Percentiles rank a stretch among this genome's conserved stretches.
These are phyloP conservation scores for Saururus chinensis DNA, from an alignment of 164 flowering plant genomes.

Conservation along the genomic window DNA sequence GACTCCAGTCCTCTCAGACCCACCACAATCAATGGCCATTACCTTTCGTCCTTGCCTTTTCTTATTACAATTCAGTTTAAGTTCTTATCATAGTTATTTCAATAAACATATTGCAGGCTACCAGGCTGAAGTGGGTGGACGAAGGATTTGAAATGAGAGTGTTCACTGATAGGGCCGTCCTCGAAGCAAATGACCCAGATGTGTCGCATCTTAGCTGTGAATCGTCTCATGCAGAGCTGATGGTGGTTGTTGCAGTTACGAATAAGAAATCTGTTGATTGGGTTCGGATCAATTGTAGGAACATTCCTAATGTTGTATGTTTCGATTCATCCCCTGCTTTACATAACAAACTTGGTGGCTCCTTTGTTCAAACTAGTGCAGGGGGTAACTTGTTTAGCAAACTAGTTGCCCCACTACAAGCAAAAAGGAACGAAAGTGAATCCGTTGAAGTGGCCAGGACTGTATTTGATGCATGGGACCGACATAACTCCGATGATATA, in stretches of 20 bases:
- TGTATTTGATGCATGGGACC: conserved; percentile 76
- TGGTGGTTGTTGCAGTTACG: conserved; percentile 60
- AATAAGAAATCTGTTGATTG: conserved; percentile 47
- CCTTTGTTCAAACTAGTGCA: conserved; percentile 16
- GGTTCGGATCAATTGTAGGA: conserved; percentile 34
- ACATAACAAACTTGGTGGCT: conserved; percentile 64
- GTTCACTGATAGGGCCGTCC: conserved; percentile 29
- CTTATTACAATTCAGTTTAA: too few relatives aligned
- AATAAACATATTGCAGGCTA: conserved; percentile 36
- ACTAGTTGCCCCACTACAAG: conserved; percentile 15
- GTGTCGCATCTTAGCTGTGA: conserved; percentile 20
- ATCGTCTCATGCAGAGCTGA: conserved; percentile 36
- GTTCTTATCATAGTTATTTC: not conserved
- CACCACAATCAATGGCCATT: too few relatives aligned
- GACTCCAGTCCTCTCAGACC: too few relatives aligned
- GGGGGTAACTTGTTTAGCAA: conserved; percentile 29
- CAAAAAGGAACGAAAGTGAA: conserved; percentile 21
- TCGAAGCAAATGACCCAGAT: conserved; percentile 16
- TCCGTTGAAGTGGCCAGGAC: conserved; percentile 41
- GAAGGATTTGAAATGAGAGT: conserved; percentile 76
- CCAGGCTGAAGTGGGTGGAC: conserved; percentile 82
- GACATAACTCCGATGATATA: conserved; percentile 84
- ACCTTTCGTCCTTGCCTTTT: too few relatives aligned
- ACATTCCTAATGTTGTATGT: conserved; percentile 50
- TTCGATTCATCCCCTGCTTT: conserved; percentile 61